These are phyloP conservation scores for Candida buenavistaensis DNA, from an alignment of 1,139 yeast species.

Conservation along the genomic window DNA sequence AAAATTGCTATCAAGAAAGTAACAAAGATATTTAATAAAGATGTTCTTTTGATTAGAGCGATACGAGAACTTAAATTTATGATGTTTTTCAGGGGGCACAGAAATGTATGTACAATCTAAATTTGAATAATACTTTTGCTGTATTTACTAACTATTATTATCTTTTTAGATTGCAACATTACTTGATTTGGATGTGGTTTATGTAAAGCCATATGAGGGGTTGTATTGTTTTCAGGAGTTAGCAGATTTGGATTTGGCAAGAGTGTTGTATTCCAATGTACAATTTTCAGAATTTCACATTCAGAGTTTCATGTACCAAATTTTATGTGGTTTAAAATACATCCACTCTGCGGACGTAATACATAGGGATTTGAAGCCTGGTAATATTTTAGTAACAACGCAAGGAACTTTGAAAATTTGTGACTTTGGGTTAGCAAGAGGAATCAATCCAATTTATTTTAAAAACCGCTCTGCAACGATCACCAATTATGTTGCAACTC, in stretches of 20 bases:
- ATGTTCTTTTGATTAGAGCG: constrained; percentile 69
- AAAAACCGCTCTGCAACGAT: constrained; percentile 43
- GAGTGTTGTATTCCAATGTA: constrained; percentile 73
- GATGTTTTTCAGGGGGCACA: constrained; percentile 81
- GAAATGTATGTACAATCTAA: constrained; percentile 50
- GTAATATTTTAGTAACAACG: constrained; percentile 72
- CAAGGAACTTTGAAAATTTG: constrained; percentile 76
- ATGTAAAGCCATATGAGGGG: constrained; percentile 72
- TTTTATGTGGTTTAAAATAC: constrained; percentile 76
- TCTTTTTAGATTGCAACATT: constrained; percentile 57
- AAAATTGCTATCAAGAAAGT: constrained; percentile 77
- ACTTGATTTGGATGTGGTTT: constrained; percentile 70
- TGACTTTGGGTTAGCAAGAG: constrained; percentile 88
- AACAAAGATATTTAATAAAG: constrained; percentile 62
- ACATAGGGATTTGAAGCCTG: constrained; percentile 85
- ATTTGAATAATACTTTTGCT: neutral
- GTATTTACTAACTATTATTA: constrained; percentile 6
- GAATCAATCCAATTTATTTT: constrained; percentile 48
- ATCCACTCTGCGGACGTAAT: constrained; percentile 85
- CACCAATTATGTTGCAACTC: constrained; percentile 88
- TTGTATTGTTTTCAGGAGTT: constrained; percentile 80
- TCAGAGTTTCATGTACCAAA: constrained; percentile 72
- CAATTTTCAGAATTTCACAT: constrained; percentile 85
- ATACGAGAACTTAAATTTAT: constrained; percentile 75
- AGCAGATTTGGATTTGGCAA: constrained; percentile 76